These are phyloP conservation scores for Solanum virginianum DNA, from an alignment of 257 asterid genomes.

Conservation along the genomic window DNA sequence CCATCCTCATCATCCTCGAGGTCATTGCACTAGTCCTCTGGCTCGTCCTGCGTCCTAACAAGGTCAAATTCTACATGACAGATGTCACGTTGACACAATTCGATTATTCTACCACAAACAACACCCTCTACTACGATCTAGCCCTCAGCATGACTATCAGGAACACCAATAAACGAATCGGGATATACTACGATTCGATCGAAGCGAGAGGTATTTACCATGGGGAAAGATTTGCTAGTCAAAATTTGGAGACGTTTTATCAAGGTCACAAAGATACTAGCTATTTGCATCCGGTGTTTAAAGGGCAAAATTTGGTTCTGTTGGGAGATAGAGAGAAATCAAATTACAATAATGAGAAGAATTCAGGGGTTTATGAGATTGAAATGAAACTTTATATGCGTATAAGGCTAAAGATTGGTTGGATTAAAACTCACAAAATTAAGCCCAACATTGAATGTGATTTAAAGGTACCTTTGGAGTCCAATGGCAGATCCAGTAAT, in stretches of 20 bases:
- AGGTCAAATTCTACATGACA: conserved; percentile 41
- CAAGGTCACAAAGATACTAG: conserved; percentile 48
- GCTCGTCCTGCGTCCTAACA: conserved; percentile 75
- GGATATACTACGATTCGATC: conserved; percentile 68
- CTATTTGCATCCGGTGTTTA: conserved; percentile 20
- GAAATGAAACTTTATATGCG: conserved; percentile 47
- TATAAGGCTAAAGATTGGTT: conserved; percentile 29
- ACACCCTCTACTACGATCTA: conserved; percentile 50
- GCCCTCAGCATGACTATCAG: conserved; percentile 59
- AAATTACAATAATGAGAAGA: conserved; percentile 7
- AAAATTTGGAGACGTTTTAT: conserved; percentile 28
- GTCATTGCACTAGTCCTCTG: conserved; percentile 27
- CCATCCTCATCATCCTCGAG: conserved; percentile 34
- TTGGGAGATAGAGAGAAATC: conserved; percentile 30
- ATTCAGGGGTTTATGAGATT: conserved; percentile 21
- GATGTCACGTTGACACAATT: conserved; percentile 51
- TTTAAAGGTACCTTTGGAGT: conserved; percentile 39
- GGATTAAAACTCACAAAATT: conserved; percentile 34
- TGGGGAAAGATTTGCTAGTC: conserved; percentile 37
- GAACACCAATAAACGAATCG: conserved; percentile 76
- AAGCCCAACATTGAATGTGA: conserved; percentile 70
- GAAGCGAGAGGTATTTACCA: conserved; percentile 58
- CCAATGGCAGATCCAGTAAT: conserved; percentile 28
- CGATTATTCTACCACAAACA: conserved; percentile 26
- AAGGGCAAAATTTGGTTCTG: conserved; percentile 18